phyloP scores from a whole-genome alignment of 108 stramenopile genomes.

The Nitzschia sp. region DNA sequence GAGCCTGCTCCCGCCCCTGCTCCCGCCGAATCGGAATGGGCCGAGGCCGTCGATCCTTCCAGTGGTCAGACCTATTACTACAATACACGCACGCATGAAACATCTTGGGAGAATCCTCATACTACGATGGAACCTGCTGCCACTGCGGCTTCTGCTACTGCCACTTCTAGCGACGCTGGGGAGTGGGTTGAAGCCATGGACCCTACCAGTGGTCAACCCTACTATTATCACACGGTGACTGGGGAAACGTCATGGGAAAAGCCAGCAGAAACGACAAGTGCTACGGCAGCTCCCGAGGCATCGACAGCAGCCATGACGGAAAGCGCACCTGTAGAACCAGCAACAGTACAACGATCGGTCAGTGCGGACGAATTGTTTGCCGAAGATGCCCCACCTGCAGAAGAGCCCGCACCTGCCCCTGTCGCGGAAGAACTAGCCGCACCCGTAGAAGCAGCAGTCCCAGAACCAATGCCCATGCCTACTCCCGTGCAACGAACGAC shows the following conservation, averaged over 20 bases:
- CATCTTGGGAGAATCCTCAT: constrained; percentile 37
- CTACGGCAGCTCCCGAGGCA: not conserved
- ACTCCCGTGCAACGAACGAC: not conserved
- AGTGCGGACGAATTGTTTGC: constrained; percentile 44
- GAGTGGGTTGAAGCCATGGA: constrained; percentile 63
- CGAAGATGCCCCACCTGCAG: constrained; percentile 1
- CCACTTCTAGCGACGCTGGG: constrained; percentile 8
- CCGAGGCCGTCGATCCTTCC: constrained; percentile 39
- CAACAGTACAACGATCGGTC: not conserved
- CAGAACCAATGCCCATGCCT: constrained; percentile 1
- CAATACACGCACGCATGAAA: constrained; percentile 46
- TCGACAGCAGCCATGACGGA: not conserved
- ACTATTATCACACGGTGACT: constrained; percentile 58
- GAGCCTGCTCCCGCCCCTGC: constrained; percentile 6
- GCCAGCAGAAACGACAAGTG: constrained; percentile 24
- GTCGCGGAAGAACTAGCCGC: not conserved
- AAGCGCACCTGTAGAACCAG: not conserved
- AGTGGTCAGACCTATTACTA: constrained; percentile 50
- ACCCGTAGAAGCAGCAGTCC: not conserved
- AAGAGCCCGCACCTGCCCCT: not conserved
- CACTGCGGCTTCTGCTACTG: not conserved
- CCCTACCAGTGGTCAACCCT: constrained; percentile 47
- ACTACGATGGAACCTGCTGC: not conserved
- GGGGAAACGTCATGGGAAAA: constrained; percentile 64
- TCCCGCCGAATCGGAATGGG: constrained; percentile 29